Conservation (phyloP, 2,329 filamentous ascomycete species). For the Diaporthe vaccinii region DNA sequence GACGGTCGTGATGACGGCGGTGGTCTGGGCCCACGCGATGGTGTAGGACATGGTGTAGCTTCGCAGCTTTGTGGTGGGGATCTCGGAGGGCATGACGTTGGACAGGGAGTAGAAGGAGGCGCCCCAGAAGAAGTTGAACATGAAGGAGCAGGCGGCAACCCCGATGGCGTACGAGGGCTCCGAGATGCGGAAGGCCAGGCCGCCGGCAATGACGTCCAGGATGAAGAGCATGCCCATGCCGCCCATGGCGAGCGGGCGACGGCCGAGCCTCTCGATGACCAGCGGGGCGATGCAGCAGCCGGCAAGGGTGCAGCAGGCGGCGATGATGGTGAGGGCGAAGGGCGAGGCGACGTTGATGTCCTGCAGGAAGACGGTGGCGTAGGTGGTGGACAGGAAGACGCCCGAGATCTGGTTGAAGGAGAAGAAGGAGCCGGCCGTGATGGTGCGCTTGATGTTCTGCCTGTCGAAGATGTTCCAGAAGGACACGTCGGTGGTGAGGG, state of each 20-base stretch:
- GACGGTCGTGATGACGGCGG: slow-evolving; percentile 55
- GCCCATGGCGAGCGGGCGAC: slow-evolving; percentile 52
- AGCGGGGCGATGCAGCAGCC: slow-evolving; percentile 53
- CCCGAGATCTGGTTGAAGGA: slow-evolving; percentile 54
- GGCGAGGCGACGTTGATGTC: slow-evolving; percentile 50
- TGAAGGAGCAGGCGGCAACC: slow-evolving; percentile 51
- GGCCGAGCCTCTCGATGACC: slow-evolving; percentile 51
- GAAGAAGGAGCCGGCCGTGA: slow-evolving; percentile 52
- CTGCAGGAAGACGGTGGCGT: slow-evolving; percentile 53
- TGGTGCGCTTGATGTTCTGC: slow-evolving; percentile 51
- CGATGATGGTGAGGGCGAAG: slow-evolving; percentile 53
- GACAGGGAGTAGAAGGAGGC: slow-evolving; percentile 53
- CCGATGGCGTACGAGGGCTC: slow-evolving; percentile 46
- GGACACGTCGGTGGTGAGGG: slow-evolving; percentile 45
- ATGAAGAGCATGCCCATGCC: slow-evolving; percentile 52
- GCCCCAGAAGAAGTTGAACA: slow-evolving; percentile 55
- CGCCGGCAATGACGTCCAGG: slow-evolving; percentile 51
- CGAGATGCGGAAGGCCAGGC: slow-evolving; percentile 48
- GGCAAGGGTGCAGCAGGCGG: slow-evolving; percentile 52
- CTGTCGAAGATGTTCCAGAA: slow-evolving; percentile 54
- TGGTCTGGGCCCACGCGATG: slow-evolving; percentile 51
- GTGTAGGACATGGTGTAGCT: slow-evolving; percentile 52
- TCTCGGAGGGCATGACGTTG: slow-evolving; percentile 53
- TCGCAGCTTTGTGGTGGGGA: slow-evolving; percentile 41
- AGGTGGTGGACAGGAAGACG: slow-evolving; percentile 53